A percentile compares a stretch with the other conserved stretches of the same genome.
These are phyloP conservation scores for Furcasterigmium furcatum DNA, from an alignment of 2,329 filamentous ascomycete species.

Conservation along the genomic window DNA sequence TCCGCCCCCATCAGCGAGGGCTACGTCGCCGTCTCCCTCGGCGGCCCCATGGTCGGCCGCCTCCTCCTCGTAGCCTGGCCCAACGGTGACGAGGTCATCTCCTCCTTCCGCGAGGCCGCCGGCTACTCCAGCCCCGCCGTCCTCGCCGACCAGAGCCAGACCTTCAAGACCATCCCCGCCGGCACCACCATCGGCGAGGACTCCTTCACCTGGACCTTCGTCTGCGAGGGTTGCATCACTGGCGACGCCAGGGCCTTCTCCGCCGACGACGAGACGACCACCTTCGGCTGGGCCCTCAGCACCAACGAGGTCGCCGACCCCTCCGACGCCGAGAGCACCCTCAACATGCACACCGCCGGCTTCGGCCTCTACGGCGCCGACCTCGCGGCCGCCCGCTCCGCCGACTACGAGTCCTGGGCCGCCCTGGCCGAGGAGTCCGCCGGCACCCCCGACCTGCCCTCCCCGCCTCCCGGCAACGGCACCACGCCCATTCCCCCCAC, in stretches of 20 bases:
- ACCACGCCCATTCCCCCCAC: too few relatives aligned
- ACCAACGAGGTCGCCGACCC: conserved; percentile 12
- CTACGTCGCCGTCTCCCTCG: conserved; percentile 24
- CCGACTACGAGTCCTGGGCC: conserved; percentile 14
- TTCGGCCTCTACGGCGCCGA: conserved; percentile 16
- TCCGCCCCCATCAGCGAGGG: conserved; percentile 9
- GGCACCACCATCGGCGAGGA: conserved; percentile 20
- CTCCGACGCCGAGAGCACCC: conserved; percentile 8
- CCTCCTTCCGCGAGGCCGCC: conserved; percentile 15
- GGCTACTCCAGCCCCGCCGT: conserved; percentile 36
- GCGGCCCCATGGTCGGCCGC: conserved; percentile 37
- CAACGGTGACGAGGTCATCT: conserved; percentile 30
- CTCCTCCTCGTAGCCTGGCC: conserved; percentile 44
- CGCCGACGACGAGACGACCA: conserved; percentile 5
- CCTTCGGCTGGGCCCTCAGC: conserved; percentile 12
- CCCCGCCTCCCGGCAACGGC: conserved; percentile 5
- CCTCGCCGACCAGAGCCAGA: conserved; percentile 24
- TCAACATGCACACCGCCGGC: conserved; percentile 15
- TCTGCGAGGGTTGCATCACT: conserved; percentile 37
- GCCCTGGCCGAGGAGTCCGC: conserved; percentile 18
- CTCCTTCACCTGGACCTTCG: conserved; percentile 44
- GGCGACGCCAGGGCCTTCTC: conserved; percentile 20
- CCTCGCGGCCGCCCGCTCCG: conserved; percentile 13
- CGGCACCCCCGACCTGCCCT: conserved; percentile 2
- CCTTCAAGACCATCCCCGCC: background rate